Evolutionary conservation across 148 eudicot genomes (phyloP), one percentile per base, ranked within the genome.

Genomic region (Camellia sinensis): DNA sequence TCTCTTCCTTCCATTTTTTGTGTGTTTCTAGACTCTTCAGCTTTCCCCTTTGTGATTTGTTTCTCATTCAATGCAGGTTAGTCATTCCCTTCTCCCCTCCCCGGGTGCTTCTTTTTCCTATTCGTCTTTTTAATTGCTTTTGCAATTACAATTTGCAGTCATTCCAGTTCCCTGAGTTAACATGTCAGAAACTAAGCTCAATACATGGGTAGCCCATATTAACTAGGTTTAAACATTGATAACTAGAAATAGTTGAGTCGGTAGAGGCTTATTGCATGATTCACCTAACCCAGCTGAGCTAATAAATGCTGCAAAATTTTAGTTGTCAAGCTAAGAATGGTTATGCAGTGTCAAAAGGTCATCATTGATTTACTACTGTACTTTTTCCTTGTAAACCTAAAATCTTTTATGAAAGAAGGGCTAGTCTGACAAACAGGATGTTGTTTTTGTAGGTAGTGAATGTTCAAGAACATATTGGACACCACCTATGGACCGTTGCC

Each of bases 401-500:
- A 43, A 40, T 54, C 21, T 37, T 78, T 12, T 37, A 6, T 41
- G 6, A 50, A 52, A 1, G 14, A 65, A 43, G 7, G 63, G 22
- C 7, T 43, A 44, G 56, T 44, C 8, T n/a, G n/a, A 68, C 3
- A 56, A 69, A 69, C 17, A n/a, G 3, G 67, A 44, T 57, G 53
- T 64, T n/a, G n/a, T 1, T 29, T 74, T 67, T 81, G 73, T 66
- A 85, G 87, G 87, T 41, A 44, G 80, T 53, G 84, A 78, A 8
- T 82, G 87, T n/a, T 81, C 82, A 12, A 81, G 87, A 81, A 85
- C 87, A 81, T 82, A 79, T 79, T 85, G 87, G 84, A 85, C 87
- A 14, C 87, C 82, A 14, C 84, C 84, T 10, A 85, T 85, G 87
- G 87, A 85, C 54, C 72, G 67, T 81, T 85, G 73, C 46, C 57